Percentiles rank a stretch among this genome's conserved stretches.
Conservation (phyloP, 805 yeast species). For the Sugiyamaella floridensis region DNA sequence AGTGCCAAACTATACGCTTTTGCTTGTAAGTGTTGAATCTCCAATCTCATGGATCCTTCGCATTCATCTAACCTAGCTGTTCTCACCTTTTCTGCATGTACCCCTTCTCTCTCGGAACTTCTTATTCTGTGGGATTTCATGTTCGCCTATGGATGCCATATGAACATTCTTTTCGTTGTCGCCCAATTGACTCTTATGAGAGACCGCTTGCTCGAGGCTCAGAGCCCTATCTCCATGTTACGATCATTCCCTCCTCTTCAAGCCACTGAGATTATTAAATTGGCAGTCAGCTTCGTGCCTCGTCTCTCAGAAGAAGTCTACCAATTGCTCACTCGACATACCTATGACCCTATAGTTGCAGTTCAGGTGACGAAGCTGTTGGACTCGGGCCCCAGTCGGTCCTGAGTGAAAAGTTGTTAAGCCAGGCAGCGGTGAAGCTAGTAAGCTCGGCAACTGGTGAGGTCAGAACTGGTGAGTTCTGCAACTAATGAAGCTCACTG, state of each 20-base stretch:
- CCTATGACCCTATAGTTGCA: conserved; percentile 38
- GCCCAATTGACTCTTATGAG: conserved; percentile 74
- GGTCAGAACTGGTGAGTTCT: not conserved
- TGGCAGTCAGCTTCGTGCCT: conserved; percentile 74
- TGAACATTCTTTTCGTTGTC: conserved; percentile 76
- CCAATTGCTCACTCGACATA: conserved; percentile 55
- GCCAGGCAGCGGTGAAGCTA: not conserved
- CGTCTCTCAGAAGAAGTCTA: conserved; percentile 62
- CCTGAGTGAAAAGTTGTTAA: not conserved
- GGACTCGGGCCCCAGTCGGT: not conserved
- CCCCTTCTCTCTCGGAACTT: conserved; percentile 74
- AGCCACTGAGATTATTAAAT: conserved; percentile 66
- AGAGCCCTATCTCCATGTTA: conserved; percentile 66
- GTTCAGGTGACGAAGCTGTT: not conserved
- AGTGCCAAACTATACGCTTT: conserved; percentile 85
- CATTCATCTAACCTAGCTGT: conserved; percentile 39
- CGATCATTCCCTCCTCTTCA: conserved; percentile 67
- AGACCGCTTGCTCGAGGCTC: conserved; percentile 48
- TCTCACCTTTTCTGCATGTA: conserved; percentile 78
- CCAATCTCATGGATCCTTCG: conserved; percentile 4
- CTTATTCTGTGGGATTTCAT: conserved; percentile 82
- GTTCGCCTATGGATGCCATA: conserved; percentile 84
- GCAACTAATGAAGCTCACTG: no score
- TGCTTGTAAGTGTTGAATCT: conserved; percentile 24
- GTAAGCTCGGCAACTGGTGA: not conserved